Evolutionary conservation across 345 rosid species (phyloP).

Genomic region (Linum trigynum): DNA sequence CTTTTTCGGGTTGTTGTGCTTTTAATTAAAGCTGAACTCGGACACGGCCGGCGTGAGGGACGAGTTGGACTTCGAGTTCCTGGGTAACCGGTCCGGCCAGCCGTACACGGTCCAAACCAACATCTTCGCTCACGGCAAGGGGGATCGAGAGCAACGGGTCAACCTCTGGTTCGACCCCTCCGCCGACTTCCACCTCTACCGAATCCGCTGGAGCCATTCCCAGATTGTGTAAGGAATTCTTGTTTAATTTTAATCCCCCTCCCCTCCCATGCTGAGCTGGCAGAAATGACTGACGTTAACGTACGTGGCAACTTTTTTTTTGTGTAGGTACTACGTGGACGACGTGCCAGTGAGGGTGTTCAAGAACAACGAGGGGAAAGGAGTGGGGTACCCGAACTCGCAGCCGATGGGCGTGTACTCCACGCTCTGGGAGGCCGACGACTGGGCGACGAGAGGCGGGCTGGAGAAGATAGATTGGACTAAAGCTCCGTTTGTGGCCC

Average conservation of each 20-base stretch:
- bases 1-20: neutral
- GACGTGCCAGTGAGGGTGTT: constrained; percentile 78
- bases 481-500: constrained; percentile 77
- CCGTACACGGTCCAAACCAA: constrained; percentile 93
- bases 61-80: constrained; percentile 85
- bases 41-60: constrained; percentile 56
- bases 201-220: constrained; percentile 65
- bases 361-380: constrained; percentile 68
- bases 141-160: constrained; percentile 77
- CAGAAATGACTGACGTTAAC: neutral
- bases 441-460: constrained; percentile 98
- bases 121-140: constrained; percentile 82
- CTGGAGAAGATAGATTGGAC: constrained; percentile 84
- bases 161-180: constrained; percentile 96
- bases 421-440: constrained; percentile 94
- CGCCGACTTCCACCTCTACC: constrained; percentile 57
- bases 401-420: constrained; percentile 91
- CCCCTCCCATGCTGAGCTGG: neutral
- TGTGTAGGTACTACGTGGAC: constrained; percentile 61
- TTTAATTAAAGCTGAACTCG: constrained; percentile 53
- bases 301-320: neutral
- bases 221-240: constrained; percentile 53
- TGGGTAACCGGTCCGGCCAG: constrained; percentile 81
- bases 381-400: constrained; percentile 50
- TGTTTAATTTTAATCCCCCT: neutral